Evolutionary conservation across 768 basidiomycete species (phyloP).

Genomic region (Fomitopsis pulvina): DNA sequence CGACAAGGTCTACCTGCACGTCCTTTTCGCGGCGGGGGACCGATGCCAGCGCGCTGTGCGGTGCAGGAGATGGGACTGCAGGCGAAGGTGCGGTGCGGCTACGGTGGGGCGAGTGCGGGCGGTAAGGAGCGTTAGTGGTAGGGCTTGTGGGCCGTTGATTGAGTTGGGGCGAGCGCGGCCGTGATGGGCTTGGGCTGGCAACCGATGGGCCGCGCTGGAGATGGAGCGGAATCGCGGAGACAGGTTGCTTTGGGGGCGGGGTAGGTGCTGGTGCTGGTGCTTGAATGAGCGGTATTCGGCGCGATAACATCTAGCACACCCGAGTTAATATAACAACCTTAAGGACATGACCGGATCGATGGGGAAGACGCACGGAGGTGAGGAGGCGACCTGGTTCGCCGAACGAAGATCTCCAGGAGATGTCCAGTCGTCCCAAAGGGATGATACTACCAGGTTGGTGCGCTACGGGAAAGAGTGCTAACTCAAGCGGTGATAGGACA

Average conservation of each 20-base stretch:
- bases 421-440: conserved; percentile 81
- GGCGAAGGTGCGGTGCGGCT: conserved; percentile 18
- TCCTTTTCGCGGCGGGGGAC: conserved; percentile 24
- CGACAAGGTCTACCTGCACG: conserved; percentile 52
- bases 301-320: conserved; percentile 55
- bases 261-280: conserved; percentile 26
- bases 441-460: conserved; percentile 66
- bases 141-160: conserved; percentile 52
- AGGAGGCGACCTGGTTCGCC: conserved; percentile 84
- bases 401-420: conserved; percentile 80
- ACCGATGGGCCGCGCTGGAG: conserved; percentile 51
- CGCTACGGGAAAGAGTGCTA: conserved; percentile 38
- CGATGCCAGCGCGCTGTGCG: conserved; percentile 11
- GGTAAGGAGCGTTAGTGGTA: conserved; percentile 35
- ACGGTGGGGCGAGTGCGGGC: conserved; percentile 38
- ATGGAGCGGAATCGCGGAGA: conserved; percentile 71
- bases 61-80: conserved; percentile 19
- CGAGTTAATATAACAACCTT: not conserved
- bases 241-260: conserved; percentile 34
- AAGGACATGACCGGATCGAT: not conserved
- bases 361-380: conserved; percentile 57
- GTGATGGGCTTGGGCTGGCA: conserved; percentile 32
- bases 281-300: conserved; percentile 58
- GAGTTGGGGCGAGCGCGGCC: conserved; percentile 55
- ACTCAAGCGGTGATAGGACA: conserved; percentile 51